These are phyloP conservation scores for Mycena kentingensis DNA, from an alignment of 768 basidiomycete genomes.

Conservation along the genomic window DNA sequence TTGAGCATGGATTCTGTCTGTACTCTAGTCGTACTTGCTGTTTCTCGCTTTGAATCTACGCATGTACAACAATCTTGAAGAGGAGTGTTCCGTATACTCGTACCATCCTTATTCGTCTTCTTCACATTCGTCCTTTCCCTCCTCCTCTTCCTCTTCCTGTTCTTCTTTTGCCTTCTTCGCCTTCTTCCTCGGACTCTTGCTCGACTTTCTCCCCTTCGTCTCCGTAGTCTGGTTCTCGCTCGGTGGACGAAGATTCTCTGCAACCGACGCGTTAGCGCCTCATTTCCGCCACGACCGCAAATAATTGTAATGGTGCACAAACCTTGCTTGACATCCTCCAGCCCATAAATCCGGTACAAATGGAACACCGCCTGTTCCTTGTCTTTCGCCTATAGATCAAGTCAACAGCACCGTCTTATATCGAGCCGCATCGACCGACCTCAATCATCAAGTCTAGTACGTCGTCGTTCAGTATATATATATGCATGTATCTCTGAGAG, in stretches of 20 bases:
- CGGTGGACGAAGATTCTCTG: constrained; percentile 9
- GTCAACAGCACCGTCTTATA: neutral
- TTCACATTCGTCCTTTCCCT: too few species aligned
- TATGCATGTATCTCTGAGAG: constrained; percentile 15
- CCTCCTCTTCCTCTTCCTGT: neutral
- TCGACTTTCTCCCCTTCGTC: constrained; percentile 1
- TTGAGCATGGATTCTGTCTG: too few species aligned
- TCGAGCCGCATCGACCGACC: constrained; percentile 28
- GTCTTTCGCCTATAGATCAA: constrained; percentile 63
- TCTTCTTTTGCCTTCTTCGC: neutral
- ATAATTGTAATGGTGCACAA: constrained; percentile 16
- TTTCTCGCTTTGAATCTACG: too few species aligned
- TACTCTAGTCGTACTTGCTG: too few species aligned
- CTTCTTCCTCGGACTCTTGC: neutral
- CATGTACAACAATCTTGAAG: too few species aligned
- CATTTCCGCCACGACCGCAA: neutral
- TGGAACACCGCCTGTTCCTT: constrained; percentile 94
- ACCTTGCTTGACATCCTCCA: constrained; percentile 67
- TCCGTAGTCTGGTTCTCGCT: neutral
- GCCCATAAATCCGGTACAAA: constrained; percentile 73
- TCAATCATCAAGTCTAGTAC: constrained; percentile 93
- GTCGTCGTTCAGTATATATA: constrained; percentile 3
- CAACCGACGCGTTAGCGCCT: neutral
- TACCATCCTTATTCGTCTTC: too few species aligned
- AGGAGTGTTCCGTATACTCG: too few species aligned